phyloP scores from a whole-genome alignment of 495 filamentous ascomycete species.

The Talaromyces wortmannii region DNA sequence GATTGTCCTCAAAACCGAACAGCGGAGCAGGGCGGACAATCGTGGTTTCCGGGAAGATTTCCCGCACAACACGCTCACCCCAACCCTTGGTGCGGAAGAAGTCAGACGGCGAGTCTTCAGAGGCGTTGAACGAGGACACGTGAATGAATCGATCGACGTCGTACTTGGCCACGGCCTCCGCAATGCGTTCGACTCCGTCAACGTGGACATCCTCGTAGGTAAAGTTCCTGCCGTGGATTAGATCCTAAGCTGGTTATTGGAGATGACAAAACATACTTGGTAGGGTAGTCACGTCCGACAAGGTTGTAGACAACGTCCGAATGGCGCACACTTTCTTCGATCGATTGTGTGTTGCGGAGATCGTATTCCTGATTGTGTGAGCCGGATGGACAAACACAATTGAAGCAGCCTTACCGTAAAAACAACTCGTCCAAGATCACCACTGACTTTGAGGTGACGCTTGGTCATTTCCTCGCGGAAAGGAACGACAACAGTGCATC shows the following conservation, averaged over 20 bases:
- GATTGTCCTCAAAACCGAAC: slow-evolving; percentile 90
- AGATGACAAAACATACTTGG: slow-evolving; percentile 59
- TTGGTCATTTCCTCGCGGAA: slow-evolving; percentile 97
- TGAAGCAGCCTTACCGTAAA: slow-evolving; percentile 59
- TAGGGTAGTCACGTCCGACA: slow-evolving; percentile 87
- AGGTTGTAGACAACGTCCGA: slow-evolving; percentile 97
- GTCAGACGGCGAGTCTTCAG: slow-evolving; percentile 71
- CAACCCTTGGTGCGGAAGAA: slow-evolving; percentile 85
- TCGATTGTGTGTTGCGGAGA: slow-evolving; percentile 87
- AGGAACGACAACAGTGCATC: slow-evolving; percentile 89
- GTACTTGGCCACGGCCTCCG: slow-evolving; percentile 94
- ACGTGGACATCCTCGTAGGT: slow-evolving; percentile 86
- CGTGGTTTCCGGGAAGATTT: slow-evolving; percentile 95
- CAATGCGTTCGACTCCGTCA: slow-evolving; percentile 91
- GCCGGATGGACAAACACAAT: not conserved
- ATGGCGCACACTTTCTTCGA: slow-evolving; percentile 94
- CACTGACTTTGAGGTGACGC: slow-evolving; percentile 89
- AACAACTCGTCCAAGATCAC: slow-evolving; percentile 82
- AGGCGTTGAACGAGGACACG: slow-evolving; percentile 90
- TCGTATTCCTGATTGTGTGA: slow-evolving; percentile 69
- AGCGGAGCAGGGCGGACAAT: slow-evolving; percentile 92
- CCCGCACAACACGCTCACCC: slow-evolving; percentile 76
- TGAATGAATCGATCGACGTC: slow-evolving; percentile 97
- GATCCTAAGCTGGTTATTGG: not conserved
- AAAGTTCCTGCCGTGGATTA: slow-evolving; percentile 67